These are phyloP conservation scores for Colletotrichum tamarilloi DNA, from an alignment of 2,329 filamentous ascomycete genomes.

Conservation along the genomic window DNA sequence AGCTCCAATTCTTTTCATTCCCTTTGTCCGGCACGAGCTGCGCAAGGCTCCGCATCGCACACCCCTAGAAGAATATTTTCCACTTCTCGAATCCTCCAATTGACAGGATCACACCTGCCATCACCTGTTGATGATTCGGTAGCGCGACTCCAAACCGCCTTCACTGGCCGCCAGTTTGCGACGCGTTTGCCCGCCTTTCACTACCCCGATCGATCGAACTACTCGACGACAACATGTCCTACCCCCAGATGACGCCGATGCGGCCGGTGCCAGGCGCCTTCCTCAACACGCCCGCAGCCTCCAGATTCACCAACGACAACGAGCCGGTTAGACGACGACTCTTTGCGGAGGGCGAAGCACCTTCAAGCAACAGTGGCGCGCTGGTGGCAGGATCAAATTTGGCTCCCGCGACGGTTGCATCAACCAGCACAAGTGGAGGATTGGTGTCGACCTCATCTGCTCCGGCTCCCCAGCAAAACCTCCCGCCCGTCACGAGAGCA, in stretches of 20 bases:
- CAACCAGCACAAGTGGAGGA: slow-evolving; percentile 41
- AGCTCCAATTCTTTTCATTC: slow-evolving; percentile 21
- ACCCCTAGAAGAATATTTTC: not conserved
- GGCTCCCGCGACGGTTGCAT: slow-evolving; percentile 40
- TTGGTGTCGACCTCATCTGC: slow-evolving; percentile 49
- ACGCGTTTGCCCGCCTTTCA: slow-evolving; percentile 30
- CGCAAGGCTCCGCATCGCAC: slow-evolving; percentile 6
- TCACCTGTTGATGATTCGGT: slow-evolving; percentile 45
- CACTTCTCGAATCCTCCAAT: slow-evolving; percentile 11
- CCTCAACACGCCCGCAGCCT: slow-evolving; percentile 74
- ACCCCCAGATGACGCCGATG: slow-evolving; percentile 71
- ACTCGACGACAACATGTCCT: slow-evolving; percentile 59
- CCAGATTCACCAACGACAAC: slow-evolving; percentile 51
- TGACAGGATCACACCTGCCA: slow-evolving; percentile 22
- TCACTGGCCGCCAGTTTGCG: slow-evolving; percentile 36
- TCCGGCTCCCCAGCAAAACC: slow-evolving; percentile 56
- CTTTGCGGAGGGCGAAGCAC: slow-evolving; percentile 50
- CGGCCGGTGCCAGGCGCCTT: slow-evolving; percentile 81
- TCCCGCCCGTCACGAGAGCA: slow-evolving; percentile 81
- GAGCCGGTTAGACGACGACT: slow-evolving; percentile 64
- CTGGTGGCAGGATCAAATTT: slow-evolving; percentile 18
- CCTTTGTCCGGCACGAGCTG: slow-evolving; percentile 26
- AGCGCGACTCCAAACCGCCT: slow-evolving; percentile 36
- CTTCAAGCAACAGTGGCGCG: slow-evolving; percentile 25
- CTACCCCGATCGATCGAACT: slow-evolving; percentile 1